Conservation (phyloP, 495 filamentous ascomycete genomes). For the Chaetomium tenue region DNA sequence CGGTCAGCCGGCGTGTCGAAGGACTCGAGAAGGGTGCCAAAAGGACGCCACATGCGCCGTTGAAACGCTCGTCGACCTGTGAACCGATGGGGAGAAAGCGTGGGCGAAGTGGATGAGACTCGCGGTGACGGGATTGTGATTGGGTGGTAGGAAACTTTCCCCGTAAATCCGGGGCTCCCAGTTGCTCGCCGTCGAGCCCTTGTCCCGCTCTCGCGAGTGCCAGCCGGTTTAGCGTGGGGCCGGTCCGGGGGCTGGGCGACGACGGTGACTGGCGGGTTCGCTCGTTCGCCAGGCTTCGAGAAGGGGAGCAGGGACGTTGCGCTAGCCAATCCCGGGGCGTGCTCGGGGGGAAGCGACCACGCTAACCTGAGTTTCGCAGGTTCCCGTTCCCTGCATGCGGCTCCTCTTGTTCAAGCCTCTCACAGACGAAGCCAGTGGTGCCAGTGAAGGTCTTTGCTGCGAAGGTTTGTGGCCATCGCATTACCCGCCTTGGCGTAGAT, state of each 20-base stretch:
- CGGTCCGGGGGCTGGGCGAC: background rate
- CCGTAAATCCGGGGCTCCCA: slow-evolving; percentile 22
- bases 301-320: slow-evolving; percentile 15
- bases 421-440: background rate
- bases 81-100: slow-evolving; percentile 3
- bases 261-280: background rate
- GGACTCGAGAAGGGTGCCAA: background rate
- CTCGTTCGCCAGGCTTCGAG: slow-evolving; percentile 16
- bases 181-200: background rate
- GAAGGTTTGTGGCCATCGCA: slow-evolving; percentile 13
- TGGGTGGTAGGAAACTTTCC: slow-evolving; percentile 24
- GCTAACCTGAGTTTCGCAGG: slow-evolving; percentile 6
- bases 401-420: slow-evolving; percentile 3
- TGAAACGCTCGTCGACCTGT: slow-evolving; percentile 15
- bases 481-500: slow-evolving; percentile 33
- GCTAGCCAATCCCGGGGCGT: slow-evolving; percentile 11
- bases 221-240: background rate
- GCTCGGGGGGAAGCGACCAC: slow-evolving; percentile 12
- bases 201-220: background rate
- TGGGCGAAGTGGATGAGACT: background rate
- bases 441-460: slow-evolving; percentile 4
- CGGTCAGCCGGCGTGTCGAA: slow-evolving; percentile 2
- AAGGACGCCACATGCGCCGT: slow-evolving; percentile 13
- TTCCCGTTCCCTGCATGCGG: slow-evolving; percentile 13
- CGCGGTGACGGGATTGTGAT: slow-evolving; percentile 8